These are phyloP conservation scores for Chenopodium berlandieri DNA, from an alignment of 148 eudicot genomes.

Conservation along the genomic window DNA sequence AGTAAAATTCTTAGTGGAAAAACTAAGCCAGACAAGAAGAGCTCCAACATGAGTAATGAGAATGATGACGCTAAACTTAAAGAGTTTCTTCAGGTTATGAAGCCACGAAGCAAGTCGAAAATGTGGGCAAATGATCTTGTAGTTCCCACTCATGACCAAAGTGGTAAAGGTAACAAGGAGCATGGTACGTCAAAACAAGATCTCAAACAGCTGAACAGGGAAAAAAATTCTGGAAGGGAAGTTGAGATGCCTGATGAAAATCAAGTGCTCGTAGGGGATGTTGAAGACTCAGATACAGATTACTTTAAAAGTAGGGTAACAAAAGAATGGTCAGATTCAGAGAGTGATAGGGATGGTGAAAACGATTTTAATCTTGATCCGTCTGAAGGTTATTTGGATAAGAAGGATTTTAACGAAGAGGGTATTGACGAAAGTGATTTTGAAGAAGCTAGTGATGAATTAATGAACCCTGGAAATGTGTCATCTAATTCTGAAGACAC, in stretches of 20 bases:
- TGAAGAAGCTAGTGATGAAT: constrained; percentile 35
- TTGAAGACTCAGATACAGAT: constrained; percentile 63
- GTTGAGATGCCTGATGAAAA: constrained; percentile 27
- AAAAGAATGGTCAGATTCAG: constrained; percentile 87
- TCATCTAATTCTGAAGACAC: constrained; percentile 35
- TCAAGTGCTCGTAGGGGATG: constrained; percentile 31
- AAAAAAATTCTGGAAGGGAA: constrained; percentile 30
- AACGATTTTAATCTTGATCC: constrained; percentile 20
- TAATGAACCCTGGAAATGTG: constrained; percentile 31
- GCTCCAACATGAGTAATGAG: constrained; percentile 26
- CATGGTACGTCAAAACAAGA: constrained; percentile 24
- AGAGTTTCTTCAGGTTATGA: constrained; percentile 80
- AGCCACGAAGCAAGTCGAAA: constrained; percentile 70
- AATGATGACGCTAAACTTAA: constrained; percentile 57
- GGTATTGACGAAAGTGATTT: constrained; percentile 24
- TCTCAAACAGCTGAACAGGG: constrained; percentile 17
- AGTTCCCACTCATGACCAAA: constrained; percentile 37
- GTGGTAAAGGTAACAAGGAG: constrained; percentile 19
- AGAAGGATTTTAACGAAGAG: constrained; percentile 30
- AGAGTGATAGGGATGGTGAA: constrained; percentile 33
- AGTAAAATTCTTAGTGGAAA: constrained; percentile 27
- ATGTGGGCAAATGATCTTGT: constrained; percentile 80
- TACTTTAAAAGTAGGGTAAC: constrained; percentile 81
- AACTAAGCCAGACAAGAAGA: constrained; percentile 25
- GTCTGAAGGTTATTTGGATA: constrained; percentile 10